Evolutionary conservation across 495 filamentous ascomycete genomes (phyloP).

Genomic region (Xeromyces bisporus): DNA sequence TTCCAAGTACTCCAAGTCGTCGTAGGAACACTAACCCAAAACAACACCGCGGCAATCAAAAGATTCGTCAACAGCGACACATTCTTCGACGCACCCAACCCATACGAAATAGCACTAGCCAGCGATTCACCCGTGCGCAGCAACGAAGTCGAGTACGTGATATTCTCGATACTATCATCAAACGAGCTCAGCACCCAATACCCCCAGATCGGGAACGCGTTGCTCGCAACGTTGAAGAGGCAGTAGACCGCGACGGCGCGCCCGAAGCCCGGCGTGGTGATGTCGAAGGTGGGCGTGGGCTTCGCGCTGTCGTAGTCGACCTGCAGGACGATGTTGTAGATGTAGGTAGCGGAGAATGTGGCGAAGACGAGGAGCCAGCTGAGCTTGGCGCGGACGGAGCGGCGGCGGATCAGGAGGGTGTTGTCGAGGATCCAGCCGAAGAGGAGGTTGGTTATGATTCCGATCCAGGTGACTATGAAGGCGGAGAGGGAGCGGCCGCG

Average conservation of each 20-base stretch:
- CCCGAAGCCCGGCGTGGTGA: conserved; percentile 21
- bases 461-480: conserved; percentile 29
- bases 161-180: conserved; percentile 29
- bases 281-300: conserved; percentile 15
- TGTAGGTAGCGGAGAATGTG: conserved; percentile 1
- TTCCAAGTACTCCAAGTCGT: too few species aligned
- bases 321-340: conserved; percentile 5
- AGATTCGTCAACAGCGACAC: conserved; percentile 27
- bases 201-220: conserved; percentile 28
- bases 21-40: conserved; percentile 21
- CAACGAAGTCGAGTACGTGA: conserved; percentile 31
- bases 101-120: conserved; percentile 32
- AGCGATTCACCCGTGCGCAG: conserved; percentile 32
- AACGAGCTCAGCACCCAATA: conserved; percentile 35
- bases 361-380: conserved; percentile 2
- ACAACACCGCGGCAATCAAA: conserved; percentile 25
- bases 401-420: conserved; percentile 15
- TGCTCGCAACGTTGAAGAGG: conserved; percentile 21
- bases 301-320: neutral
- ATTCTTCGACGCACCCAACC: conserved; percentile 23
- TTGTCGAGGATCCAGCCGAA: conserved; percentile 32
- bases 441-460: conserved; percentile 29
- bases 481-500: conserved; percentile 33
- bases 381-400: conserved; percentile 4
- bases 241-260: conserved; percentile 24